Evolutionary conservation across 169 alveolate species (phyloP), one percentile per base, ranked within the genome.

Genomic region (Plasmodium sp.): DNA sequence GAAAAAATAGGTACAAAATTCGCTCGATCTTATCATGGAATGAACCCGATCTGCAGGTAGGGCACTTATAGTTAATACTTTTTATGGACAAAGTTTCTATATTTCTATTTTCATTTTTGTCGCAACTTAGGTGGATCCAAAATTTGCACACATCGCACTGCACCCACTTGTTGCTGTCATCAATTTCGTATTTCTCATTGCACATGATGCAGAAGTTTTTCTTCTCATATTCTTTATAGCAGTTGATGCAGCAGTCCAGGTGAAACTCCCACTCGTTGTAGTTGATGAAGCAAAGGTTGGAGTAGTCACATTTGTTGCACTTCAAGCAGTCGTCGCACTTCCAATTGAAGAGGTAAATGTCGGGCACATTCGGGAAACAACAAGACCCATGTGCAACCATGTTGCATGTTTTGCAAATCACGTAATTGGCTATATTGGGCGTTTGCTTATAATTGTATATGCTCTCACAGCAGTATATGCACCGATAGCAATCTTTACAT

Each of bases 41-140:
- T 71, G 96, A 81, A 7, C 96, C 84, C 31, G 95, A 84, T 16
- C 97, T 93, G 48, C 98, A 97, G 14, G 94, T 92, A 7, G 95
- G 96, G 80, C 98, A 97, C 54, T 96, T 92, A 93, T 93, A 96
- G 41, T 86, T 83, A 43, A 56, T 84, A 80, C 73, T 84, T 93
- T 84, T 92, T 34, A 81, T 84, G 3, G 95, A 73, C 48, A 85
- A 92, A 71, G 96, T 85, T 83, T 88, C 94, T 9, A 95, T 93
- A 74, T 94, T 94, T 58, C 96, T 93, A 43, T 56, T 48, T 77
- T 96, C 95, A 43, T 91, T 72, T 48, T 93, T 95, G 84, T 97
- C 98, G 80, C 98, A 97, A 62, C 92, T 95, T 45, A 95, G 81
- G 93, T 97, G 98, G n/a, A 97, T 86, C 98, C 98, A 97, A 58